These are phyloP conservation scores for Mortierella antarctica DNA, from an alignment of 192 early-diverging fungal genomes.

Conservation along the genomic window DNA sequence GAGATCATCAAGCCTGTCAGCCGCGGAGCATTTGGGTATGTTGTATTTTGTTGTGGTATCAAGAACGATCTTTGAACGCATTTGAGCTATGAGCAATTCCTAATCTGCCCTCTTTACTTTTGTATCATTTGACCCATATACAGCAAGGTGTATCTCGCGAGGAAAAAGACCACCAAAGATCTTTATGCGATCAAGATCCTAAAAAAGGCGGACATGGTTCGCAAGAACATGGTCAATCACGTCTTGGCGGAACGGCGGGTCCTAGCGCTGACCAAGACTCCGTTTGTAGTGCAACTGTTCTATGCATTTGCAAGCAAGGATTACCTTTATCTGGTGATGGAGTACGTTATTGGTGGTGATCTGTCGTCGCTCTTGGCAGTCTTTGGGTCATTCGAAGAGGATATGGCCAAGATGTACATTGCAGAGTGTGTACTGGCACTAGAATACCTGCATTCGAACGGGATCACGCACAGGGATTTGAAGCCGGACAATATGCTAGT, in stretches of 20 bases:
- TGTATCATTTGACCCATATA: constrained; percentile 4
- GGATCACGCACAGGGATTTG: constrained; percentile 89
- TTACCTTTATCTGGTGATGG: constrained; percentile 92
- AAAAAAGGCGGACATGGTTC: constrained; percentile 93
- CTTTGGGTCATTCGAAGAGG: constrained; percentile 82
- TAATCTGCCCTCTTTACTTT: constrained; percentile 8
- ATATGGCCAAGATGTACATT: constrained; percentile 88
- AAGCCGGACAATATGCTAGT: constrained; percentile 90
- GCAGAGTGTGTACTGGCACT: constrained; percentile 92
- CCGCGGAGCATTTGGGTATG: constrained; percentile 90
- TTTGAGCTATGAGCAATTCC: too few species aligned
- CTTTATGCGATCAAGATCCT: constrained; percentile 93
- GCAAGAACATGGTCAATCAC: constrained; percentile 96
- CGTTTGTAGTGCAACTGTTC: constrained; percentile 93
- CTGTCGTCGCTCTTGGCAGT: constrained; percentile 79
- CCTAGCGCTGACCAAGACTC: constrained; percentile 79
- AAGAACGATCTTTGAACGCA: background rate
- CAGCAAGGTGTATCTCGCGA: constrained; percentile 86
- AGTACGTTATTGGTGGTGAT: constrained; percentile 92
- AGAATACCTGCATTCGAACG: constrained; percentile 90
- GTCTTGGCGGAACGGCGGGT: constrained; percentile 89
- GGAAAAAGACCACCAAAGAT: constrained; percentile 88
- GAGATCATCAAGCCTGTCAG: constrained; percentile 95
- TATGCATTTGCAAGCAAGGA: constrained; percentile 92
- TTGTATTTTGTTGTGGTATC: constrained; percentile 5